Base-by-base conservation (phyloP, 139 green algal species). In the Closterium sp. region DNA sequence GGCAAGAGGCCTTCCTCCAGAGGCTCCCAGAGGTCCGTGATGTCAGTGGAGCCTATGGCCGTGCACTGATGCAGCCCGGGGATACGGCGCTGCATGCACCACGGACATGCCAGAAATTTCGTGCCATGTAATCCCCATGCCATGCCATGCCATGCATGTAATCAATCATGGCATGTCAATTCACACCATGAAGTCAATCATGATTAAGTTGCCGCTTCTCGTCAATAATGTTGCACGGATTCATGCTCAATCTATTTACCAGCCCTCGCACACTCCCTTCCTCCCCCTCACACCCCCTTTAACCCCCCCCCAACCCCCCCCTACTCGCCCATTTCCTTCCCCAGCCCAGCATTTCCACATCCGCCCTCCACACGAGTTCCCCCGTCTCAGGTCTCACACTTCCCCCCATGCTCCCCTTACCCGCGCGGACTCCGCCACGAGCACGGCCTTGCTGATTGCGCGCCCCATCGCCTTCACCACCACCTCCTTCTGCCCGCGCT, bases 361-460 rank as follows among this genome's bases (percentile, higher is more conserved):
- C n/a, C n/a, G 55, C 55, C 55, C 0, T 28, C 55, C 12, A 76
- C 55, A 28, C 55, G 9, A 16, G 25, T 76, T 76, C 55, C 55
- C 12, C 55, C 16, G 16, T 76, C 55, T 3, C 55, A n/a, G n/a
- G n/a, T n/a, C 12, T 76, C 55, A 76, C 55, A 12, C 55, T 28
- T 76, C 12, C 12, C 12, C 55, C 55, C 12, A 76, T 66, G 23
- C 12, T 19, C 55, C 55, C 55, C 55, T 76, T 76, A 76, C 55
- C 55, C 55, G 55, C 55, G 55, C 55, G 55, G 55, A 76, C 92
- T 98, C 97, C 25, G 97, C 97, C 96, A 95, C 94, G 2, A 96
- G 96, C 8, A 98, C 97, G 1, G 96, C 96, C 89, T 98, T 98
- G 96, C 97, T 98, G 93, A 98, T 98, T 88, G 97, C 97, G 33